Percentiles rank a stretch among this genome's conserved stretches.
phyloP scores from a whole-genome alignment of 164 flowering plant genomes.

The Brasenia schreberi region DNA sequence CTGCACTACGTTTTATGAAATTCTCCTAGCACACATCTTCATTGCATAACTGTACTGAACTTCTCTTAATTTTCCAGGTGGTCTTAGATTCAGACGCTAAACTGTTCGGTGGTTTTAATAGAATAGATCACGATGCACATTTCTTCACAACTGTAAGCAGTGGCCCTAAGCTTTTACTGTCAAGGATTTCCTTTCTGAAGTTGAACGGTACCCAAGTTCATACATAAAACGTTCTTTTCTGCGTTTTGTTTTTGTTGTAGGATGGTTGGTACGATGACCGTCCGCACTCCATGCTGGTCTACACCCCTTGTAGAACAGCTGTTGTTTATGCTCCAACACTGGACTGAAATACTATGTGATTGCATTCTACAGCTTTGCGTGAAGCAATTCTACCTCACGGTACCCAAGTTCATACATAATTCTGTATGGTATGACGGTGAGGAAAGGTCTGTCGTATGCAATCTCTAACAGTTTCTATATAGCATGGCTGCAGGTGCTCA shows the following conservation, averaged over 20 bases:
- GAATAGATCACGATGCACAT: constrained; percentile 62
- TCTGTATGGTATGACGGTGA: neutral
- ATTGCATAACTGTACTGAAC: too few species aligned
- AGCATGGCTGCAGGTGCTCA: neutral
- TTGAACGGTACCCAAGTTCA: too few species aligned
- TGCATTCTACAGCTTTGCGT: neutral
- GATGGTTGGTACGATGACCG: constrained; percentile 60
- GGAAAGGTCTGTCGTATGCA: neutral
- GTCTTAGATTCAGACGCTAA: constrained; percentile 80
- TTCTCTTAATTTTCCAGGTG: constrained; percentile 28
- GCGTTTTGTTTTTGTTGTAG: constrained; percentile 28
- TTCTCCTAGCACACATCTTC: too few species aligned
- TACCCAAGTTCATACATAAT: too few species aligned
- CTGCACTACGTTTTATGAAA: too few species aligned
- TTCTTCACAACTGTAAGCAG: constrained; percentile 62
- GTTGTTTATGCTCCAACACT: constrained; percentile 64
- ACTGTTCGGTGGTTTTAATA: constrained; percentile 68
- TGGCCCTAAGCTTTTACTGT: neutral
- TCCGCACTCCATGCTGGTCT: constrained; percentile 64
- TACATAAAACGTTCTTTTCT: neutral
- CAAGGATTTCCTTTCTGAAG: too few species aligned
- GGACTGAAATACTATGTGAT: constrained; percentile 4
- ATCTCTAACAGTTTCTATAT: neutral
- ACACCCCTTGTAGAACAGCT: constrained; percentile 84
- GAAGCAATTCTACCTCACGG: neutral